Evolutionary conservation across 31 red algal genomes (phyloP).

Genomic region (Porphyra umbilicalis): DNA sequence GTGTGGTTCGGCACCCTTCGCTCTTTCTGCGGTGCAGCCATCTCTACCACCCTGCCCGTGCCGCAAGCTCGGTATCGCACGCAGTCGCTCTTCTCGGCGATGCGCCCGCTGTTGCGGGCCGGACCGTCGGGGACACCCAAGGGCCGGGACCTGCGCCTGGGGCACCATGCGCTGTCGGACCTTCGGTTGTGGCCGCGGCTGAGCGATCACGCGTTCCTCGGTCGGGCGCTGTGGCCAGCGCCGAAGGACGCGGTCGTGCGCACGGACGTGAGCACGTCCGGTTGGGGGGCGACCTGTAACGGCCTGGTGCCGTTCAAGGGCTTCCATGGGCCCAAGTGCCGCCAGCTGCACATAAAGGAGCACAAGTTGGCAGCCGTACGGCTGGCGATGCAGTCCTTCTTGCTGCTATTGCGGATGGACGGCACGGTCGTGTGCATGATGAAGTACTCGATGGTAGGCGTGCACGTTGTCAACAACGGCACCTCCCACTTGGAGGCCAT

Average conservation of each 20-base stretch:
- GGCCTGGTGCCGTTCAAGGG: background rate
- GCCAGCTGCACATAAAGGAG: slow-evolving; percentile 1
- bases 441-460: background rate
- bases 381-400: slow-evolving; percentile 8
- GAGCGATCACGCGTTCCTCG: background rate
- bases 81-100: too few species aligned
- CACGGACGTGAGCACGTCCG: slow-evolving; percentile 13
- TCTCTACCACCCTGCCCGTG: too few species aligned
- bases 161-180: too few species aligned
- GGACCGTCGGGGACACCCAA: too few species aligned
- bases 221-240: background rate
- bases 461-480: too few species aligned
- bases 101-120: too few species aligned
- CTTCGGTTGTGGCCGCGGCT: too few species aligned
- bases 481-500: too few species aligned
- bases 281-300: slow-evolving; percentile 15
- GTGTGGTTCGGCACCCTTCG: too few species aligned
- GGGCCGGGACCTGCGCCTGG: too few species aligned
- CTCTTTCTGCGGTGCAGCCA: too few species aligned
- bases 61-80: too few species aligned
- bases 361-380: background rate
- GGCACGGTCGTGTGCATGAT: background rate
- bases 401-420: background rate
- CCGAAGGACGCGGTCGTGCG: background rate
- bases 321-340: background rate